Conservation (phyloP, 164 flowering plant species). For the Macadamia integrifolia region DNA sequence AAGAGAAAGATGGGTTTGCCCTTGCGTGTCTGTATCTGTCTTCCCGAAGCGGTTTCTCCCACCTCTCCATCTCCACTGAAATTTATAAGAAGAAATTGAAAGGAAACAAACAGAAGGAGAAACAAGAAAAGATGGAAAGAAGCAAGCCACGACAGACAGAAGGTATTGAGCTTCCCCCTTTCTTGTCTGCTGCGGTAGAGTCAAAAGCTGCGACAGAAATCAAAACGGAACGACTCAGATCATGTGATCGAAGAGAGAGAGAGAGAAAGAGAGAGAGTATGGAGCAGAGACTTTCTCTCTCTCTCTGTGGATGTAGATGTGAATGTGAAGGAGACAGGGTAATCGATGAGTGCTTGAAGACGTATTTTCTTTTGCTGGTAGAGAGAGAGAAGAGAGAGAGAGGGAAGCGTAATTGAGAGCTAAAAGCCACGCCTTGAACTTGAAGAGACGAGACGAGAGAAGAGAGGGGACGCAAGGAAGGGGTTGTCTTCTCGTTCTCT, state of each 20-base stretch:
- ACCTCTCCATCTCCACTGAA: conserved; percentile 22
- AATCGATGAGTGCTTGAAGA: conserved; percentile 20
- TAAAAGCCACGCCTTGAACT: conserved; percentile 25
- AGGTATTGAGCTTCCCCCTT: neutral
- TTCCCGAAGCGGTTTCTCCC: conserved; percentile 21
- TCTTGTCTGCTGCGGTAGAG: conserved; percentile 19
- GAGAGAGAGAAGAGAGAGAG: conserved; percentile 1
- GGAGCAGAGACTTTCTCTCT: neutral
- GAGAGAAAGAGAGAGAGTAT: neutral
- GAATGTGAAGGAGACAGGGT: conserved; percentile 11
- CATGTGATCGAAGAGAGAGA: conserved; percentile 9
- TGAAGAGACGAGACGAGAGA: neutral
- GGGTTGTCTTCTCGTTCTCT: neutral
- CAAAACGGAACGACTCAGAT: conserved; percentile 2
- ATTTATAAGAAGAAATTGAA: neutral
- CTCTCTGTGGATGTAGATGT: neutral
- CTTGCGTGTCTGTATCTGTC: conserved; percentile 14
- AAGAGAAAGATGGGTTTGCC: conserved; percentile 69
- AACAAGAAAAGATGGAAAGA: neutral
- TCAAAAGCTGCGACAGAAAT: conserved; percentile 13
- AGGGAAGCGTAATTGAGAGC: conserved; percentile 25
- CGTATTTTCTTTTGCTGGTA: conserved; percentile 5
- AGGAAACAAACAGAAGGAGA: neutral
- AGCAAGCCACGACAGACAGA: neutral
- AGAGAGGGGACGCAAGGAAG: conserved; percentile 10